Base-by-base conservation (phyloP, 2,329 filamentous ascomycete genomes). In the Xylaria sp. region DNA sequence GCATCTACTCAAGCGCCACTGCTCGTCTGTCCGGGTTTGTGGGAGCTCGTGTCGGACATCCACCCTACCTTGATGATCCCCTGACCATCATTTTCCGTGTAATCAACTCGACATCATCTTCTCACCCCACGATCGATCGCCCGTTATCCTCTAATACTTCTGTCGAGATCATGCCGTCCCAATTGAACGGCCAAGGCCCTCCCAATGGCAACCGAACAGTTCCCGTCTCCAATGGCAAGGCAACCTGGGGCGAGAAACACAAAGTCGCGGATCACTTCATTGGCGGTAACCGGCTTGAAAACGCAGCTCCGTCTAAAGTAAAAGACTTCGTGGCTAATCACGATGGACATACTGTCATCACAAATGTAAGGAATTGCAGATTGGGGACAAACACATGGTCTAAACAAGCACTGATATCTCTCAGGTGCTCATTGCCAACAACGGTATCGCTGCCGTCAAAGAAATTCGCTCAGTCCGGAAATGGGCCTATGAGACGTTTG, bases 401-500 rank as follows among this genome's bases (percentile, higher is more conserved):
- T 50, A 31, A 57, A 22, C 10, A 33, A 1, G 9, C 10, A 25
- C 58, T 69, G 54, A 67, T 44, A 56, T 67, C 2, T 3, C 4
- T 36, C 77, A 98, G 95, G 94, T 98, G 61, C 87, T 99, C 72
- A 99, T 99, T 82, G 96, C 96, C 80, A 99, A 99, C 86, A 99
- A 99, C 85, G 96, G 96, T 87, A 99, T 99, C 81, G 96, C 96
- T 58, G 96, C 96, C 78, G 96, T 99, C 81, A 99, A 99, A 84
- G 96, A 99, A 83, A 99, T 99, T 79, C 90, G 96, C 81, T 98
- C 95, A 67, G 95, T 99, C 78, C 92, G 96, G 81, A 99, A 98
- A 94, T 99, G 96, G 96, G 96, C 96, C 69, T 99, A 99, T 89
- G 96, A 99, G 84, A 97, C 93, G 7, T 99, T 99, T 79, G 95